These are phyloP conservation scores for Lipomyces chichibuensis DNA, from an alignment of 805 yeast species.

Conservation along the genomic window DNA sequence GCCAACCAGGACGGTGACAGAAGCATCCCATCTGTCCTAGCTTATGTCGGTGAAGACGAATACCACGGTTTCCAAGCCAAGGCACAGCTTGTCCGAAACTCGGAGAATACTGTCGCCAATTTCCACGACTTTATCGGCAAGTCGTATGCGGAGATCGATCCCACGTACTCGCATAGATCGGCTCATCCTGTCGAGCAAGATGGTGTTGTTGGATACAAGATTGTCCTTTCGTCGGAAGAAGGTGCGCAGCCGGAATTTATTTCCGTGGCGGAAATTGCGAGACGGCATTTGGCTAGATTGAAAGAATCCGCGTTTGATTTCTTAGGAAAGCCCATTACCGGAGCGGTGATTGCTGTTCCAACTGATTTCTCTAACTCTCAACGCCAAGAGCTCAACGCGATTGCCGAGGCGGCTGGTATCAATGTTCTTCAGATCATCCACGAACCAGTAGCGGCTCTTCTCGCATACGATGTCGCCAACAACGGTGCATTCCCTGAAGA, in stretches of 20 bases:
- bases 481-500: conserved; percentile 50
- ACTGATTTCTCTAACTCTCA: conserved; percentile 80
- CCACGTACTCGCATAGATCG: conserved; percentile 62
- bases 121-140: conserved; percentile 93
- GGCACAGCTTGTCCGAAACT: conserved; percentile 89
- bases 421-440: conserved; percentile 82
- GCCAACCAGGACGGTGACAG: conserved; percentile 99
- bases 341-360: conserved; percentile 88
- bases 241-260: conserved; percentile 58
- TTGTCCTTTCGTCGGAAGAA: conserved; percentile 41
- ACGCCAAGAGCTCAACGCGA: conserved; percentile 60
- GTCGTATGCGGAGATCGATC: conserved; percentile 68
- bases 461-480: conserved; percentile 64
- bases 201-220: conserved; percentile 31
- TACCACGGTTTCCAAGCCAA: conserved; percentile 96
- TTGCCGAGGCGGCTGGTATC: conserved; percentile 73
- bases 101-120: conserved; percentile 80
- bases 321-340: conserved; percentile 77
- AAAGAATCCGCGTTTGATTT: conserved; percentile 90
- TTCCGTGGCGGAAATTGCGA: conserved; percentile 74
- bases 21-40: conserved; percentile 87
- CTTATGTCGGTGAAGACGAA: conserved; percentile 93
- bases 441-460: conserved; percentile 89
- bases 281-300: conserved; percentile 81
- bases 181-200: conserved; percentile 63